phyloP scores from a whole-genome alignment of 768 basidiomycete species.

The Cytidiella melzeri region DNA sequence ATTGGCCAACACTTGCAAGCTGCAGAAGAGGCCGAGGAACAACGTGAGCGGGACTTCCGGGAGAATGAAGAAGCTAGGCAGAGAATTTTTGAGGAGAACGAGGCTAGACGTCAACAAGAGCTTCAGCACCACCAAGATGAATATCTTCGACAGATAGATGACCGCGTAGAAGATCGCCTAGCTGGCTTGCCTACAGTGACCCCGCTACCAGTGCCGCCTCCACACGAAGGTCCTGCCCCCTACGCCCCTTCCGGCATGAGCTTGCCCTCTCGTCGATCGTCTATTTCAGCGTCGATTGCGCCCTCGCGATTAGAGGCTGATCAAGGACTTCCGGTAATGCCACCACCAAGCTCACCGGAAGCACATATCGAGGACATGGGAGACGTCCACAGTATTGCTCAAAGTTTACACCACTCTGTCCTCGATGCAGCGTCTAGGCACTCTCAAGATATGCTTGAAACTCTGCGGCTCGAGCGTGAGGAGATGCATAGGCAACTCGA shows the following conservation, averaged over 20 bases:
- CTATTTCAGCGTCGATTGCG: neutral
- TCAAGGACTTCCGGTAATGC: conserved; percentile 3
- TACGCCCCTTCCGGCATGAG: neutral
- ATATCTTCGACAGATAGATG: conserved; percentile 28
- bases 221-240: too few relatives aligned
- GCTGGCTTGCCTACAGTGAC: conserved; percentile 1
- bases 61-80: conserved; percentile 61
- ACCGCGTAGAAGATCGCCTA: conserved; percentile 15
- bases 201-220: conserved; percentile 16
- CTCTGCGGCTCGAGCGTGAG: conserved; percentile 52
- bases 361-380: neutral
- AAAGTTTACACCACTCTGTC: conserved; percentile 35
- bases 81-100: conserved; percentile 50
- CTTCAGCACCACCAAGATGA: conserved; percentile 42
- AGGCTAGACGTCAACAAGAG: conserved; percentile 54
- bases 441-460: conserved; percentile 52
- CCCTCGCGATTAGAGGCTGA: conserved; percentile 1
- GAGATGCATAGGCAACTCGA: conserved; percentile 52
- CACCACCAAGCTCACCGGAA: conserved; percentile 1
- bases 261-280: neutral
- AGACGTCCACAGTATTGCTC: conserved; percentile 27
- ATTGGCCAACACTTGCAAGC: conserved; percentile 39
- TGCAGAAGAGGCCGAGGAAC: conserved; percentile 54
- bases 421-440: conserved; percentile 52
- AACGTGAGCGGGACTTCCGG: conserved; percentile 59